Evolutionary conservation across 2,329 filamentous ascomycete species (phyloP).

Genomic region (Aspergillus sp.): DNA sequence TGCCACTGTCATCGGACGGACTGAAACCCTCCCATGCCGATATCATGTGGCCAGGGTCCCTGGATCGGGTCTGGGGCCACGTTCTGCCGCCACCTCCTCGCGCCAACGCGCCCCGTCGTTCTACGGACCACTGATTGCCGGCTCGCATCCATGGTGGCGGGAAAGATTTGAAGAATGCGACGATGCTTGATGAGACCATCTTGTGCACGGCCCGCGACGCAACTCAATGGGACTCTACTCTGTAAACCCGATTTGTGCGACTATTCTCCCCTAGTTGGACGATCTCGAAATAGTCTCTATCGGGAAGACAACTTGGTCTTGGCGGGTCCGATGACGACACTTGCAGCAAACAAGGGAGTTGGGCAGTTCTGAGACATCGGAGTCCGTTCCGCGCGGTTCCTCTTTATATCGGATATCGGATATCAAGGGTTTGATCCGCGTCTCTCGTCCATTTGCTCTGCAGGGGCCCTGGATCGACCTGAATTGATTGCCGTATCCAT

Average conservation of each 20-base stretch:
- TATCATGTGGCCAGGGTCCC: too few species aligned
- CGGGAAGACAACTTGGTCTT: slow-evolving; percentile 1
- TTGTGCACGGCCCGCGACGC: neutral
- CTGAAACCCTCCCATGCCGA: too few species aligned
- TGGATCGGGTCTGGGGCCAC: too few species aligned
- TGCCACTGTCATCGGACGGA: too few species aligned
- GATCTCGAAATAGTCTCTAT: slow-evolving; percentile 8
- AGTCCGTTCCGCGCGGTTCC: neutral
- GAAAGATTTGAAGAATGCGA: neutral
- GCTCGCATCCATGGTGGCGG: neutral
- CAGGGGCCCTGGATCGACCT: too few species aligned
- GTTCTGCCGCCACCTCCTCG: too few species aligned
- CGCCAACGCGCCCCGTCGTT: neutral
- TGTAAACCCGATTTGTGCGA: neutral
- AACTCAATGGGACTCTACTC: neutral
- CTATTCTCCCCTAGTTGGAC: slow-evolving; percentile 1
- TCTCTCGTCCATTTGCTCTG: too few species aligned
- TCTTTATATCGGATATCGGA: too few species aligned
- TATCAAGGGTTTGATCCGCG: too few species aligned
- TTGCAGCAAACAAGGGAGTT: slow-evolving; percentile 7
- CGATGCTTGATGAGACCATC: neutral
- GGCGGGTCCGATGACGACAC: slow-evolving; percentile 13
- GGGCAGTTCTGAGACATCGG: slow-evolving; percentile 5
- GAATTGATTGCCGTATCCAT: too few species aligned
- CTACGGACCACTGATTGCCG: neutral